Evolutionary conservation across 1,139 yeast genomes (phyloP), one percentile per base, ranked within the genome.

Genomic region (Saccharomyces hybrid): DNA sequence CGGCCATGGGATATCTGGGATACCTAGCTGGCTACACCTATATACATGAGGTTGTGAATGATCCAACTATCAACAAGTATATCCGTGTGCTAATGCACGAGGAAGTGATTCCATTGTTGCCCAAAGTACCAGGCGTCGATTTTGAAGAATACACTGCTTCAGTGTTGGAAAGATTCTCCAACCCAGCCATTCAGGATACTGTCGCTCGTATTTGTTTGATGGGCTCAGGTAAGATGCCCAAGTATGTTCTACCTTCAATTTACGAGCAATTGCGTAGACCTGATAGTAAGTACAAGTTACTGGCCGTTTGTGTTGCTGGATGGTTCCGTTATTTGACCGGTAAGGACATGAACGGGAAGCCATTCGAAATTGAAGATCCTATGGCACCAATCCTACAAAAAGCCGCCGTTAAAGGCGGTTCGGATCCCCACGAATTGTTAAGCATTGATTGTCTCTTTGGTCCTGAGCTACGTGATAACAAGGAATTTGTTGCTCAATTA

Each of bases 391-490:
- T 47, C 42, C 50, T 56, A 29, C 41, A 41, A 11, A 46, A 47
- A n/a, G 56, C 50, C 24, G 52, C 57, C 7, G 34, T 50, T 47
- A 24, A 48, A 27, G 56, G 53, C 47, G 65, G 58, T 55, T 60
- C 49, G 38, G 61, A 48, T 34, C 55, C 55, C 4, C 34, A 21
- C n/a, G 48, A 49, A 32, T 42, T 53, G 48, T 41, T 53, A 7
- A 55, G n/a, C 21, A 53, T 31, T 29, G 56, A 48, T 3, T 27
- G 41, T 2, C 44, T 52, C 5, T 49, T 52, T 14, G 59, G 52
- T 2, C 62, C 61, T 9, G 69, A 66, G 3, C 65, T 63, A 7
- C 62, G 58, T 4, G 70, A 67, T 4, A 71, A 68, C 16, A 66
- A 65, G 27, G 67, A 62, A n/a, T 71, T 67, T 27, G 64, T 59